Conservation (phyloP, 768 basidiomycete species). For the Rhodotorula taiwanensis region DNA sequence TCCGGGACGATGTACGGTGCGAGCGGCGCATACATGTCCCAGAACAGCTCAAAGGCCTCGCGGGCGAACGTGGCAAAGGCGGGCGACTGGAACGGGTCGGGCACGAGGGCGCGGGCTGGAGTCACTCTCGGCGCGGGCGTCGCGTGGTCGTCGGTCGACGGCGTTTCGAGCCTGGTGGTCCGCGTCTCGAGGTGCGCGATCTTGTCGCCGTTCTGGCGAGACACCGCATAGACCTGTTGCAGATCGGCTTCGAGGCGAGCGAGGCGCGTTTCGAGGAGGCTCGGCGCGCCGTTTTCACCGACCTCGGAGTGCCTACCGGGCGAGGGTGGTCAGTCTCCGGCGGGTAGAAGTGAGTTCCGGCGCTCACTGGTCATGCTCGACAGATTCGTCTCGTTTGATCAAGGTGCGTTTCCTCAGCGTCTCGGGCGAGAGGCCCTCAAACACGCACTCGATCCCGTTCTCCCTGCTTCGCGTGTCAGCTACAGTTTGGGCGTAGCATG, state of each 20-base stretch:
- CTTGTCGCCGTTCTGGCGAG: not conserved
- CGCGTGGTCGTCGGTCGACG: no score
- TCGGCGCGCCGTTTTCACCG: not conserved
- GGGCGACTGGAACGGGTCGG: not conserved
- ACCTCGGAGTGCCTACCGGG: no score
- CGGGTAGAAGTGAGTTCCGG: not conserved
- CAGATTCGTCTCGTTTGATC: no score
- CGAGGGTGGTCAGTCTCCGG: not conserved
- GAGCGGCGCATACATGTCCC: conserved; percentile 29
- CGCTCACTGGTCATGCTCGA: not conserved
- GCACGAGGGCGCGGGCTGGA: not conserved
- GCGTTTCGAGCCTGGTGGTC: not conserved
- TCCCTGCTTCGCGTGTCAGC: conserved; percentile 7
- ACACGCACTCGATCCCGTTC: conserved; percentile 26
- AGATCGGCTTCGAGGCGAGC: conserved; percentile 5
- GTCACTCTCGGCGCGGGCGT: no score
- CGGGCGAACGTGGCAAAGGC: conserved; percentile 1
- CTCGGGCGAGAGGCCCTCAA: conserved; percentile 16
- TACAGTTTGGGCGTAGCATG: no score
- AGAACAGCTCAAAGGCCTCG: conserved; percentile 31
- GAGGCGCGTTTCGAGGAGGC: conserved; percentile 5
- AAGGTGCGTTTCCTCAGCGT: conserved; percentile 1
- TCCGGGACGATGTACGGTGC: conserved; percentile 30
- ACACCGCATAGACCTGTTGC: not conserved
- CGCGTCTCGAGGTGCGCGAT: not conserved